Conservation (phyloP, 164 flowering plant genomes). For the Piper longum region DNA sequence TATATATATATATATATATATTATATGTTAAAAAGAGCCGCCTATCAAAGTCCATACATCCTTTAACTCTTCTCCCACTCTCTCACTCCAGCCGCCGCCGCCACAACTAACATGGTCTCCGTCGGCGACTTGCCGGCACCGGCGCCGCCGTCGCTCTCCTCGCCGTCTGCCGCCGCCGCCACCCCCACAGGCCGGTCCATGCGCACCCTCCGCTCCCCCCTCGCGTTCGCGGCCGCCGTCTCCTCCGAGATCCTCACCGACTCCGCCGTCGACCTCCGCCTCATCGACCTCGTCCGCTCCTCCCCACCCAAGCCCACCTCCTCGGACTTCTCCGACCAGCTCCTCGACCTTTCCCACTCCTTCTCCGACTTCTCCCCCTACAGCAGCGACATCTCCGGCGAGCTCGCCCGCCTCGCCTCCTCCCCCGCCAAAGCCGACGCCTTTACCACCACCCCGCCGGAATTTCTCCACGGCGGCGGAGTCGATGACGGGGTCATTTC, state of each 20-base stretch:
- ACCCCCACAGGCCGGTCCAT: conserved; percentile 50
- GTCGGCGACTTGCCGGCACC: conserved; percentile 9
- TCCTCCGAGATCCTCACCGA: conserved; percentile 60
- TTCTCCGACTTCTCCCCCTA: conserved; percentile 73
- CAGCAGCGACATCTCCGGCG: conserved; percentile 91
- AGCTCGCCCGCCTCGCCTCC: conserved; percentile 63
- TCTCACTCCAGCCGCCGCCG: too few relatives aligned
- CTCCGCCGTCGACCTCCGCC: conserved; percentile 63
- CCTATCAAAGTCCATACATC: too few relatives aligned
- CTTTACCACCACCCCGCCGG: conserved; percentile 1
- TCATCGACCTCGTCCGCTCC: conserved; percentile 43
- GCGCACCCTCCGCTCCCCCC: conserved; percentile 73
- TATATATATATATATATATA: too few relatives aligned
- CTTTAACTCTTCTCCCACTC: too few relatives aligned
- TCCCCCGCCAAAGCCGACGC: conserved; percentile 26
- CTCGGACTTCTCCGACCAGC: conserved; percentile 11
- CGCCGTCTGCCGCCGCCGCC: conserved; percentile 15
- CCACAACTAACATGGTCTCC: conserved; percentile 8
- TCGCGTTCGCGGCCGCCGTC: conserved; percentile 23
- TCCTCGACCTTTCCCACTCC: conserved; percentile 61
- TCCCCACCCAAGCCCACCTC: conserved; percentile 7
- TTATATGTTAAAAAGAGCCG: too few relatives aligned
- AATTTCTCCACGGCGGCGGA: conserved; percentile 12
- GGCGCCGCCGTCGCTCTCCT: conserved; percentile 10
- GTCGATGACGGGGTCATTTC: conserved; percentile 51